Base-by-base conservation (phyloP, 805 yeast species). In the Nakazawaea siamensis region DNA sequence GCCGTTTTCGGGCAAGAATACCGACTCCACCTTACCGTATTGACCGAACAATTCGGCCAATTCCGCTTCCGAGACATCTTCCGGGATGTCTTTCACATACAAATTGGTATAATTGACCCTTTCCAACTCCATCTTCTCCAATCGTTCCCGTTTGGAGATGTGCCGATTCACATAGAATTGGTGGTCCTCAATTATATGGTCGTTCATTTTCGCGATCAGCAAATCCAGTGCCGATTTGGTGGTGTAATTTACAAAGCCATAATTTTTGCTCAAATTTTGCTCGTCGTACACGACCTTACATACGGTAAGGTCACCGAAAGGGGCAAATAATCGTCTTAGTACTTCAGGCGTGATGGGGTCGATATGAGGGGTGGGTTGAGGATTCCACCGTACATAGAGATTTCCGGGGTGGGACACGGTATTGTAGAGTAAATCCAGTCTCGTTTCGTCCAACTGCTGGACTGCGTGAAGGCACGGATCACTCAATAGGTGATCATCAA, bases 241-340 rank as follows among this genome's bases (percentile, higher is more conserved):
- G 33, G 68, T 60, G 49, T 67, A 82, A 42, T 81, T 79, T 13
- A 83, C 70, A 55, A 82, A 82, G 7, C 90, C 92, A 51, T 67
- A 75, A 17, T 77, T 73, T 43, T 58, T 61, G 19, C 67, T 59
- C 17, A 48, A 49, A 10, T 73, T 72, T 39, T 46, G 57, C 19
- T 66, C 69, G 42, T 70, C 69, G 35, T 56, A 52, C 6, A 72
- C 66, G 12, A 73, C 55, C 42, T 72, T 72, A 40, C 73, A 60
- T 4, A 70, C 58, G 8, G 60, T 40, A 7, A 68, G 52, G 1
- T 60, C 58, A 14, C 76, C 76, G 44, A 48, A 68, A 10, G 52
- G 50, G 29, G 47, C 44, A 69, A 42, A 20, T 62, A 63, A 15
- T 60, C 60, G 13, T 64, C 51, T 8, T n/a, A n/a, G n/a, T n/a